These are phyloP conservation scores for Lachancea kluyveri DNA, from an alignment of 805 yeast genomes.

Conservation along the genomic window DNA sequence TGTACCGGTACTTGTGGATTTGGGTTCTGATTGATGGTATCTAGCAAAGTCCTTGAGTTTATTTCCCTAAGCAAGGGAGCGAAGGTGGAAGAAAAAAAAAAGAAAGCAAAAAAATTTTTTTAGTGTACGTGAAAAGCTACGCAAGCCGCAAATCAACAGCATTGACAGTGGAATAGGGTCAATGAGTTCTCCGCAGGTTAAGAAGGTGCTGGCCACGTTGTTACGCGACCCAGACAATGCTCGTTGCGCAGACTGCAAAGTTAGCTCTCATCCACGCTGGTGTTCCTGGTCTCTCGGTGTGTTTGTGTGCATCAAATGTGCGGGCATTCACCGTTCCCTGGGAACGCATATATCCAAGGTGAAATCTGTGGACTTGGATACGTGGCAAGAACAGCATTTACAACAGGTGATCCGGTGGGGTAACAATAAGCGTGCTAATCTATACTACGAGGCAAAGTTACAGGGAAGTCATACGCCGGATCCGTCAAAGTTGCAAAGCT, in stretches of 20 bases:
- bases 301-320: constrained; percentile 88
- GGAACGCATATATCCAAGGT: constrained; percentile 94
- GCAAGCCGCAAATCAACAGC: too few species aligned
- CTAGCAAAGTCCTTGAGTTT: too few species aligned
- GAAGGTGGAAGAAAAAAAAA: too few species aligned
- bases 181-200: constrained; percentile 37
- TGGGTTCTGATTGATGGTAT: too few species aligned
- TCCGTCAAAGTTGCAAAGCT: constrained; percentile 77
- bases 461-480: constrained; percentile 60
- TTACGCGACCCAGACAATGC: constrained; percentile 73
- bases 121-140: too few species aligned
- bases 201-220: constrained; percentile 59
- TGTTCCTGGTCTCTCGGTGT: constrained; percentile 95
- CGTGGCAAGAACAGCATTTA: constrained; percentile 94
- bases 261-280: constrained; percentile 91
- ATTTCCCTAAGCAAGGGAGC: too few species aligned
- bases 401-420: constrained; percentile 83
- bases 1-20: too few species aligned
- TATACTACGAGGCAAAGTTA: constrained; percentile 76
- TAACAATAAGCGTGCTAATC: constrained; percentile 62
- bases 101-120: too few species aligned
- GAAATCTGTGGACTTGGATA: constrained; percentile 88
- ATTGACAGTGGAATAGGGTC: background rate
- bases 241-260: constrained; percentile 87
- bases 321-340: constrained; percentile 91